phyloP scores from a whole-genome alignment of 176 grass and related monocot genomes.

The Avena insularis region DNA sequence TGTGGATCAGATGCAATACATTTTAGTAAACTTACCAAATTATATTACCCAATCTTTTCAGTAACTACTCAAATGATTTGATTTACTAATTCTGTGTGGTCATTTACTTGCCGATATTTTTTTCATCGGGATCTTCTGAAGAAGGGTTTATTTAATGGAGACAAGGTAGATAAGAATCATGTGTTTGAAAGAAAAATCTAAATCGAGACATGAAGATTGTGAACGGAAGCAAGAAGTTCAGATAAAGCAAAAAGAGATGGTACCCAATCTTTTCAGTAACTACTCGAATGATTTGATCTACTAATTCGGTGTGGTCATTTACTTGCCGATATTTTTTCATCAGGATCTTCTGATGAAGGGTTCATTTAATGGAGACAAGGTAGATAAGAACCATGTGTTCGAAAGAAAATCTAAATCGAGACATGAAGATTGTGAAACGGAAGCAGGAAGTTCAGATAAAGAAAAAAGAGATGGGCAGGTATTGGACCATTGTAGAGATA shows the following conservation, averaged over 20 bases:
- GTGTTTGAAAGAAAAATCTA: slow-evolving; percentile 48
- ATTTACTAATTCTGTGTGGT: slow-evolving; percentile 1
- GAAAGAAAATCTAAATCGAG: slow-evolving; percentile 47
- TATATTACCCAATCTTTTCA: slow-evolving; percentile 16
- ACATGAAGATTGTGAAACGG: slow-evolving; percentile 12
- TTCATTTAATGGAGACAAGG: too few species aligned
- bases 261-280: slow-evolving; percentile 7
- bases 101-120: neutral
- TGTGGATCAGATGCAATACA: neutral
- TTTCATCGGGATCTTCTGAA: too few species aligned
- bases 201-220: slow-evolving; percentile 23
- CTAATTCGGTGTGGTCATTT: slow-evolving; percentile 5
- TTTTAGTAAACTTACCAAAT: slow-evolving; percentile 7
- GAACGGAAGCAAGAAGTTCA: slow-evolving; percentile 47
- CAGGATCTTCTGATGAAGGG: too few species aligned
- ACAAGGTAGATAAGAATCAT: neutral
- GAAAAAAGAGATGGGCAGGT: slow-evolving; percentile 50
- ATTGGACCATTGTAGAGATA: too few species aligned
- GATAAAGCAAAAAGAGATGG: slow-evolving; percentile 63
- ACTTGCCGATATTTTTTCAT: neutral
- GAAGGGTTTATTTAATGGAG: too few species aligned
- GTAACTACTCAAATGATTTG: slow-evolving; percentile 4
- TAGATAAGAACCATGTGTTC: slow-evolving; percentile 22
- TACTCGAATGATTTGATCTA: slow-evolving; percentile 4
- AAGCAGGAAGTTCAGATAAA: slow-evolving; percentile 56